Conservation (phyloP, 768 basidiomycete species). For the Russula griseocarnosa region DNA sequence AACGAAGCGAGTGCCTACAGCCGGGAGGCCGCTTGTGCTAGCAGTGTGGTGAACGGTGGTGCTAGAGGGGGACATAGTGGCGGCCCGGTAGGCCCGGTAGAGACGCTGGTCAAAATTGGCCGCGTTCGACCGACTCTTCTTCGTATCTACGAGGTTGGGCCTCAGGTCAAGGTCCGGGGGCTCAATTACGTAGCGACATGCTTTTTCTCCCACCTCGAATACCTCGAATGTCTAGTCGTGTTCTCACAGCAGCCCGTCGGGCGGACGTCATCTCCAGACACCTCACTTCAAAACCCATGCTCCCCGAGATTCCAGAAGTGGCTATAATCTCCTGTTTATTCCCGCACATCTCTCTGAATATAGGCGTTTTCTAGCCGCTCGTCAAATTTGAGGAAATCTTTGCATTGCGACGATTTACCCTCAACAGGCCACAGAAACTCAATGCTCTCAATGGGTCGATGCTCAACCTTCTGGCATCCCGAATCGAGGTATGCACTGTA, state of each 20-base stretch:
- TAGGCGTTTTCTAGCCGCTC: constrained; percentile 34
- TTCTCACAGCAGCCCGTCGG: constrained; percentile 32
- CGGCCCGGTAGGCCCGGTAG: background rate
- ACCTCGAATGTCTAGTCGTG: constrained; percentile 19
- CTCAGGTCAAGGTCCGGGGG: background rate
- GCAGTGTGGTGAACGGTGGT: background rate
- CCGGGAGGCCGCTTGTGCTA: constrained; percentile 30
- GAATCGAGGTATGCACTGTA: constrained; percentile 60
- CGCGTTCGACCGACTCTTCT: background rate
- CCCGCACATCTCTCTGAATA: constrained; percentile 8
- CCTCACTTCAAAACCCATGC: constrained; percentile 34
- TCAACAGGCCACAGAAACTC: constrained; percentile 76
- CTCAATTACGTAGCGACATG: constrained; percentile 11
- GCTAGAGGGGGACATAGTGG: constrained; percentile 5
- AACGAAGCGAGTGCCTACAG: constrained; percentile 53
- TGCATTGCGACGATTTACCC: constrained; percentile 60
- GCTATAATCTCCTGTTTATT: background rate
- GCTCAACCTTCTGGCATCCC: constrained; percentile 63
- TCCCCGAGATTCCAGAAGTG: constrained; percentile 17
- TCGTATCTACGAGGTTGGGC: background rate
- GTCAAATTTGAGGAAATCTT: constrained; percentile 69
- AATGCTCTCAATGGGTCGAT: constrained; percentile 82
- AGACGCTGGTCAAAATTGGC: background rate
- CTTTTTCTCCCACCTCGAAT: constrained; percentile 14
- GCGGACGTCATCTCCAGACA: constrained; percentile 36